Evolutionary conservation across 108 stramenopile species (phyloP).

Genomic region (Fistulifera solaris): DNA sequence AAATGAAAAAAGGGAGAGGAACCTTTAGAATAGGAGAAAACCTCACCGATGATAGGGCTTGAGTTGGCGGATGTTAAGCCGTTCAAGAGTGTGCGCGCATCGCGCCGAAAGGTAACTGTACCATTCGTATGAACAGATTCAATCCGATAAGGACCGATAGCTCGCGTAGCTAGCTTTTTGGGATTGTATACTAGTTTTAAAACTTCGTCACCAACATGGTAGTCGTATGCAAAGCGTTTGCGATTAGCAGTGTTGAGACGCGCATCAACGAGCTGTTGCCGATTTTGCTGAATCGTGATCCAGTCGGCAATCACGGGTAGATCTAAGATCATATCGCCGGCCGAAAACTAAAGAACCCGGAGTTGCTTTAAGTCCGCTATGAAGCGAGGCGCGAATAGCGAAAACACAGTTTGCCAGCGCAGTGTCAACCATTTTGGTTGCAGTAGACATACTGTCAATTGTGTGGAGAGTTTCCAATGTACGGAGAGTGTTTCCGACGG

Average conservation of each 20-base stretch:
- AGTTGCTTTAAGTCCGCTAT: conserved; percentile 10
- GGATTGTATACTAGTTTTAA: conserved; percentile 7
- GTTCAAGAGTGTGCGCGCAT: conserved; percentile 9
- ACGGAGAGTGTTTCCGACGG: conserved; percentile 20
- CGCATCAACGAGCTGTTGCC: conserved; percentile 12
- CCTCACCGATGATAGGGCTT: conserved; percentile 12
- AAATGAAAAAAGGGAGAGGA: too few species aligned
- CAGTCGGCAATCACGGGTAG: conserved; percentile 15
- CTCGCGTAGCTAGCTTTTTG: conserved; percentile 19
- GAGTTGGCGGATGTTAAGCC: conserved; percentile 19
- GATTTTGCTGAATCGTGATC: neutral
- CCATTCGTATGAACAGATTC: conserved; percentile 29
- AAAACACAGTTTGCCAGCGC: conserved; percentile 14
- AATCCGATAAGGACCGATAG: conserved; percentile 22
- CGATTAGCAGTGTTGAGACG: conserved; percentile 6
- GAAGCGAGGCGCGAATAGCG: conserved; percentile 11
- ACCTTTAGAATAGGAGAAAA: too few species aligned
- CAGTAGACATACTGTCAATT: conserved; percentile 9
- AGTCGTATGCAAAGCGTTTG: conserved; percentile 11
- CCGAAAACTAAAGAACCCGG: conserved; percentile 31
- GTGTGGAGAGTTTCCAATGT: conserved; percentile 3
- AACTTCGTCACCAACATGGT: conserved; percentile 14
- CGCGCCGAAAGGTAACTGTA: conserved; percentile 19
- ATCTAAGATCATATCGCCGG: conserved; percentile 33
- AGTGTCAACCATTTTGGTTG: conserved; percentile 12